Base-by-base conservation (phyloP, 805 yeast species). In the Yamadazyma sp. region DNA sequence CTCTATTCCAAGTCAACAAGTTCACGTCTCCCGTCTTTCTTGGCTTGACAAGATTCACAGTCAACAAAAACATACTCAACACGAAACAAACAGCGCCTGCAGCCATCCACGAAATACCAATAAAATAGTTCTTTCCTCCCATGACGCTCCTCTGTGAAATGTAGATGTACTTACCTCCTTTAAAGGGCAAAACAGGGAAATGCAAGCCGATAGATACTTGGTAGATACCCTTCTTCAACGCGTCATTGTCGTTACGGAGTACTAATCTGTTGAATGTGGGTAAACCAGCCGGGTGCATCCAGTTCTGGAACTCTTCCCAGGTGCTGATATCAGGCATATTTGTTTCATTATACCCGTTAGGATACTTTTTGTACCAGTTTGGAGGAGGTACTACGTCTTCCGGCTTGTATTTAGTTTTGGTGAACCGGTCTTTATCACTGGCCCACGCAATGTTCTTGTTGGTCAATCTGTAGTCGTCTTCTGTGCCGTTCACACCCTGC, bases 51-150 rank as follows among this genome's bases (percentile, higher is more conserved):
- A 79, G 33, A 54, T 82, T 80, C 22, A 81, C 72, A 3, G 69
- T 49, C 44, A 79, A 54, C 44, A 84, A 70, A 6, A 65, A 56
- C 1, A 81, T 28, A 1, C 81, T 80, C 48, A 84, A 61, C 1
- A 78, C 52, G 21, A 81, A 64, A 55, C 90, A 82, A 10, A 84
- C 62, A 20, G 80, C 82, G 15, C 93, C 95, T 35, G 81, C 84
- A 21, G 76, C 85, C 46, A 85, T 73, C 84, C 90, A 85, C 26
- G 78, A 67, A 35, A 78, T 70, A 21, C 93, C 95, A 47, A 85
- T 61, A 53, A 84, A 84, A 26, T 72, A 57, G 57, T 85, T 85
- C 59, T 80, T 82, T 16, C 93, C 91, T 11, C 95, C 95, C 45
- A 82, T 73, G 4, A 75, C 80, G 2, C 87, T 79, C 44, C 86